These are phyloP conservation scores for Phytophthora cajani DNA, from an alignment of 352 stramenopile genomes.

Conservation along the genomic window DNA sequence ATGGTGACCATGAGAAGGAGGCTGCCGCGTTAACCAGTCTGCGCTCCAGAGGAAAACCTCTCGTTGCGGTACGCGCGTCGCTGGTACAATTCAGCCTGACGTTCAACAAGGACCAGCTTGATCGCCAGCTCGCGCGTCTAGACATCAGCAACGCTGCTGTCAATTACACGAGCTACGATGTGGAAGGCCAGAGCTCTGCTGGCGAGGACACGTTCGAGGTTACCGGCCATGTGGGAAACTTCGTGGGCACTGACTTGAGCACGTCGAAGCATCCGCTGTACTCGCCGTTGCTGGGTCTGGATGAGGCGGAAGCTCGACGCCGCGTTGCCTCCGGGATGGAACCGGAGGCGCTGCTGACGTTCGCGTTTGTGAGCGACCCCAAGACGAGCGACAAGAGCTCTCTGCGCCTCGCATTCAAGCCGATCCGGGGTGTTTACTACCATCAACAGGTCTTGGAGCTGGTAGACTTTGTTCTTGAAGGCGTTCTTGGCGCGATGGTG, in stretches of 20 bases:
- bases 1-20: constrained; percentile 9
- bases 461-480: constrained; percentile 84
- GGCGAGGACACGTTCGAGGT: constrained; percentile 40
- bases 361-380: constrained; percentile 32
- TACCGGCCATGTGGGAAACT: constrained; percentile 69
- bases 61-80: constrained; percentile 59
- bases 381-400: constrained; percentile 45
- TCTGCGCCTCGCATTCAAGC: constrained; percentile 61
- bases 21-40: constrained; percentile 13
- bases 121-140: constrained; percentile 71
- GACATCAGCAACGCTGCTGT: constrained; percentile 64
- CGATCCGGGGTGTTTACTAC: constrained; percentile 83
- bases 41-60: constrained; percentile 21
- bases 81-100: constrained; percentile 80
- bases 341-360: constrained; percentile 30
- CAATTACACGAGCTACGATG: constrained; percentile 45
- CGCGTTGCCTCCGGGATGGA: constrained; percentile 11
- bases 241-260: constrained; percentile 77
- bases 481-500: constrained; percentile 76
- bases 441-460: constrained; percentile 88
- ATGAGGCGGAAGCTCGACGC: constrained; percentile 39
- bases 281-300: constrained; percentile 67
- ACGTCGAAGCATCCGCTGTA: constrained; percentile 74
- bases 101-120: constrained; percentile 83
- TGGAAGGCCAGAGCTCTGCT: constrained; percentile 6